These are phyloP conservation scores for Globisporangium spinosum DNA, from an alignment of 352 stramenopile genomes.

Conservation along the genomic window DNA sequence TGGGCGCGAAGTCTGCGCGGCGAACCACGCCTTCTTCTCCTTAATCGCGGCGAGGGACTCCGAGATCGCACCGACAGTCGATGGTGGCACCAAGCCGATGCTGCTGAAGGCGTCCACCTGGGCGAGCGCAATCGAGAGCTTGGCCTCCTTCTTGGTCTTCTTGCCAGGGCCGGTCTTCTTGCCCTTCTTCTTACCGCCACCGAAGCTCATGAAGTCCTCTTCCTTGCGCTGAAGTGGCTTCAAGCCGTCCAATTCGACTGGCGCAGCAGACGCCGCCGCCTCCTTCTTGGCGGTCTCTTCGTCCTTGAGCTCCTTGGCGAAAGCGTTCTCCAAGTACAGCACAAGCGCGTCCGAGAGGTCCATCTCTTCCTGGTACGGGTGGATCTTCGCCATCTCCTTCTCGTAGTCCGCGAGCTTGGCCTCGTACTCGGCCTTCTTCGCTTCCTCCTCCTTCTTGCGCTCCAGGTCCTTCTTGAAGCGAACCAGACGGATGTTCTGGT, in stretches of 20 bases:
- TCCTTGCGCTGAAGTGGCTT: conserved; percentile 88
- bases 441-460: conserved; percentile 78
- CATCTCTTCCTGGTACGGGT: conserved; percentile 95
- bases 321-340: conserved; percentile 91
- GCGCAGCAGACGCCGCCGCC: conserved; percentile 26
- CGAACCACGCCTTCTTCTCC: conserved; percentile 93
- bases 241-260: conserved; percentile 90
- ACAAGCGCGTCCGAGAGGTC: conserved; percentile 93
- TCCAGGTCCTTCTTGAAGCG: conserved; percentile 85
- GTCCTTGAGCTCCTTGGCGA: conserved; percentile 81
- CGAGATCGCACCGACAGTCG: conserved; percentile 74
- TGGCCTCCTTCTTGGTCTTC: conserved; percentile 76
- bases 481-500: conserved; percentile 86
- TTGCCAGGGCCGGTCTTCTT: conserved; percentile 47
- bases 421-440: conserved; percentile 85
- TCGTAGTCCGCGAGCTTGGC: conserved; percentile 96
- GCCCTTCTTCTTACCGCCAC: conserved; percentile 70
- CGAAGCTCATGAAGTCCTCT: conserved; percentile 80
- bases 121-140: conserved; percentile 72
- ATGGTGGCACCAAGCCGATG: conserved; percentile 88
- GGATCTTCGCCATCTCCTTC: conserved; percentile 94
- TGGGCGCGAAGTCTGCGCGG: conserved; percentile 53
- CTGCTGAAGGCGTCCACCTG: conserved; percentile 91
- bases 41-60: conserved; percentile 92
- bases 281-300: conserved; percentile 37